These are phyloP conservation scores for Acidiella bohemica DNA, from an alignment of 495 filamentous ascomycete species.

Conservation along the genomic window DNA sequence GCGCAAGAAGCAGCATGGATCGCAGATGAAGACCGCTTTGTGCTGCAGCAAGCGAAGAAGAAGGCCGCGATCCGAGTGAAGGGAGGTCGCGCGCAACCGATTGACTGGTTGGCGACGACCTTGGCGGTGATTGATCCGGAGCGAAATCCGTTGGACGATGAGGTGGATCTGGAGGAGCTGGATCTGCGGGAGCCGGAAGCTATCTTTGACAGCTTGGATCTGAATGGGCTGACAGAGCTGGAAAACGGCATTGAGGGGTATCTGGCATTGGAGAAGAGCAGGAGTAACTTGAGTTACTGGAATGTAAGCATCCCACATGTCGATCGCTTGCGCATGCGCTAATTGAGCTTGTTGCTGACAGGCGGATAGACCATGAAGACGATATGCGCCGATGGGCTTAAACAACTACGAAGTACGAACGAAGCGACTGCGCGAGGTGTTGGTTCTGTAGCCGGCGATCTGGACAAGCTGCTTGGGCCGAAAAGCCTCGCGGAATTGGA, in stretches of 20 bases:
- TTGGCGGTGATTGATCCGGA: constrained; percentile 78
- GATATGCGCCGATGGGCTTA: constrained; percentile 66
- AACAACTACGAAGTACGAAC: constrained; percentile 44
- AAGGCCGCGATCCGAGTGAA: constrained; percentile 95
- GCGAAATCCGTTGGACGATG: constrained; percentile 64
- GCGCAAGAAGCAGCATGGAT: constrained; percentile 51
- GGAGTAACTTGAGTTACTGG: constrained; percentile 78
- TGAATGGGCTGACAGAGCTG: constrained; percentile 58
- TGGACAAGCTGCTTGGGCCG: constrained; percentile 70
- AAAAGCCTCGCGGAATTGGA: constrained; percentile 83
- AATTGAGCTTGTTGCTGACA: constrained; percentile 18
- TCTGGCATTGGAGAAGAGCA: constrained; percentile 61
- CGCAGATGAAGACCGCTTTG: constrained; percentile 88
- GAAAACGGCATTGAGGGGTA: constrained; percentile 82
- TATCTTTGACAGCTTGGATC: constrained; percentile 62
- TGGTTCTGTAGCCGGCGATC: constrained; percentile 70
- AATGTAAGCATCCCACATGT: constrained; percentile 34
- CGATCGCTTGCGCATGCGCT: constrained; percentile 14
- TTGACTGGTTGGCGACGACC: constrained; percentile 91
- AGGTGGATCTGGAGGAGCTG: constrained; percentile 50
- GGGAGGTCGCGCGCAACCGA: constrained; percentile 78
- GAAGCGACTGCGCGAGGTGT: constrained; percentile 56
- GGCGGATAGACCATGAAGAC: constrained; percentile 55
- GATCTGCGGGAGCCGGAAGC: constrained; percentile 71
- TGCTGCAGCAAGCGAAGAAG: constrained; percentile 93